Evolutionary conservation across 805 yeast species (phyloP).

Genomic region (Scheffersomyces amazonensis): DNA sequence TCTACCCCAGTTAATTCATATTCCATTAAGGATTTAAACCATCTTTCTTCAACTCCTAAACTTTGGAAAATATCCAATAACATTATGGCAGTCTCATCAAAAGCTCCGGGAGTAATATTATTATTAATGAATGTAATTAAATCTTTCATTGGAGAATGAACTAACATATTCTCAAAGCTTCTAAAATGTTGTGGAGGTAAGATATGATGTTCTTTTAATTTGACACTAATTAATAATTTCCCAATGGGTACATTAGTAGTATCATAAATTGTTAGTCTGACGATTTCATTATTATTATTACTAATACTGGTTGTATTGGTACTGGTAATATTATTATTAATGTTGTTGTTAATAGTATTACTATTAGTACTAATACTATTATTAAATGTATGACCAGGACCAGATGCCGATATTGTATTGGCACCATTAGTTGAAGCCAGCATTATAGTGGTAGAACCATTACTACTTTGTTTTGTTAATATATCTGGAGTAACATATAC

Average conservation of each 20-base stretch:
- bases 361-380: constrained; percentile 15
- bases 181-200: constrained; percentile 60
- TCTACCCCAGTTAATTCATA: constrained; percentile 57
- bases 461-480: constrained; percentile 29
- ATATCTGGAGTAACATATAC: constrained; percentile 54
- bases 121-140: constrained; percentile 48
- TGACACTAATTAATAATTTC: constrained; percentile 50
- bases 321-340: neutral
- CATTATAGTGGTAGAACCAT: constrained; percentile 32
- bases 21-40: constrained; percentile 70
- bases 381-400: too few species aligned
- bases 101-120: constrained; percentile 35
- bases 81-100: constrained; percentile 57
- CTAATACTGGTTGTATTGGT: constrained; percentile 2
- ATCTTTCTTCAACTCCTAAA: constrained; percentile 61
- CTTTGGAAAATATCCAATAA: constrained; percentile 75
- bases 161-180: constrained; percentile 59
- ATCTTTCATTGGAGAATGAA: constrained; percentile 49
- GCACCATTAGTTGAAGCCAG: constrained; percentile 20
- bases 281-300: constrained; percentile 26
- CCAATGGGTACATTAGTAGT: constrained; percentile 50
- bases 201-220: constrained; percentile 51
- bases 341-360: neutral
- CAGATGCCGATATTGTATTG: too few species aligned
- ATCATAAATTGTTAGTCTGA: constrained; percentile 46